These are phyloP conservation scores for Sclerotinia subarctica DNA, from an alignment of 2,329 filamentous ascomycete genomes.

Conservation along the genomic window DNA sequence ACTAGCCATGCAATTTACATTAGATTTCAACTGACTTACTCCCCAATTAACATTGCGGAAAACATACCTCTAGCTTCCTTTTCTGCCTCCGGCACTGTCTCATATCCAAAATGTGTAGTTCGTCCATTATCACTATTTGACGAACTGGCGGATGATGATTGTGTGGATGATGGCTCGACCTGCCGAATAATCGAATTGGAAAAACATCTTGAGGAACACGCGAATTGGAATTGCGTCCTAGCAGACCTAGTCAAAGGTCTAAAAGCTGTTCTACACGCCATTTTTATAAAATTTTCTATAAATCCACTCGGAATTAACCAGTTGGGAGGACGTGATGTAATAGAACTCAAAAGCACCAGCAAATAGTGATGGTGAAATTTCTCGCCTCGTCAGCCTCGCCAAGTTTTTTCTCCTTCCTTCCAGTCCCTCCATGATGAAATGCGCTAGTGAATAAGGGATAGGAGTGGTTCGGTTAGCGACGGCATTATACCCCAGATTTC, in stretches of 20 bases:
- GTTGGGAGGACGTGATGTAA: neutral
- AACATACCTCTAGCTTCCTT: constrained; percentile 39
- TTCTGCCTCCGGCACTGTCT: constrained; percentile 39
- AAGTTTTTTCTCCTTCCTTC: neutral
- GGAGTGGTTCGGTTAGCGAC: constrained; percentile 10
- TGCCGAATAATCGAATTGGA: constrained; percentile 25
- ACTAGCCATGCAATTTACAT: constrained; percentile 28
- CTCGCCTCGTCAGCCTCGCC: constrained; percentile 18
- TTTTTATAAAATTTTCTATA: neutral
- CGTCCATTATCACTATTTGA: constrained; percentile 30
- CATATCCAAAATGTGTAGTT: constrained; percentile 40
- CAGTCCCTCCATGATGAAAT: neutral
- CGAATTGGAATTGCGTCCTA: constrained; percentile 24
- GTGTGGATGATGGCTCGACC: constrained; percentile 21
- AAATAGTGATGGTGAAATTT: neutral
- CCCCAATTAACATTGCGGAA: too few species aligned
- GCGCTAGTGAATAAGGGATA: neutral
- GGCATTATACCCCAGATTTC: constrained; percentile 16
- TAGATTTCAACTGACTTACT: neutral
- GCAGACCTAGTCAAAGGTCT: constrained; percentile 28
- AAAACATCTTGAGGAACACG: constrained; percentile 13
- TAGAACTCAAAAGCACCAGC: neutral
- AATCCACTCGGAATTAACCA: neutral
- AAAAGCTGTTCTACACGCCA: constrained; percentile 31
- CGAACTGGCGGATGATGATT: constrained; percentile 21